These are phyloP conservation scores for Tetraselmis chui DNA, from an alignment of 139 green algal species.

Conservation along the genomic window DNA sequence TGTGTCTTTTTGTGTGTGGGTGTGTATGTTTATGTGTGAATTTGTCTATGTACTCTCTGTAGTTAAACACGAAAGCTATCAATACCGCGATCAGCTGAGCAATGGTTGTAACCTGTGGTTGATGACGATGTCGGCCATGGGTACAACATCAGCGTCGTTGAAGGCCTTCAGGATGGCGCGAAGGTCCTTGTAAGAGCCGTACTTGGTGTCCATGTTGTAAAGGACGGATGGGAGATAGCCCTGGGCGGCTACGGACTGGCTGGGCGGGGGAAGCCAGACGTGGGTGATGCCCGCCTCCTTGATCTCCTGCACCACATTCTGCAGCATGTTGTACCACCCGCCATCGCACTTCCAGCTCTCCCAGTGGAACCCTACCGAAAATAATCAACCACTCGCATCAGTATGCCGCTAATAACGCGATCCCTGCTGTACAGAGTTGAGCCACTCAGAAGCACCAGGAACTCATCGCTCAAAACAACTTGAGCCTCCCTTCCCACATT, in stretches of 20 bases:
- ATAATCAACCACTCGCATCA: too few species aligned
- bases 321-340: slow-evolving; percentile 45
- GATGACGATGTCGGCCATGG: slow-evolving; percentile 48
- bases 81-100: too few species aligned
- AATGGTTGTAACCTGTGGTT: too few species aligned
- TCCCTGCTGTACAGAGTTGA: too few species aligned
- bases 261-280: slow-evolving; percentile 80
- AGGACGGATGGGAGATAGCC: slow-evolving; percentile 24
- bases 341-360: slow-evolving; percentile 42
- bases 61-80: too few species aligned
- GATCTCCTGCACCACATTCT: slow-evolving; percentile 42
- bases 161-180: slow-evolving; percentile 13
- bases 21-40: too few species aligned
- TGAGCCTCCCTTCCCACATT: too few species aligned
- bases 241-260: slow-evolving; percentile 57
- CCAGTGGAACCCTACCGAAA: slow-evolving; percentile 59
- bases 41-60: too few species aligned
- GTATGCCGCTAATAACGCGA: too few species aligned
- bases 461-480: too few species aligned
- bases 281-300: slow-evolving; percentile 58
- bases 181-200: slow-evolving; percentile 20
- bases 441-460: too few species aligned
- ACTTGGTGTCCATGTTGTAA: slow-evolving; percentile 21
- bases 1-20: too few species aligned
- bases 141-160: slow-evolving; percentile 22